These are phyloP conservation scores for Spencermartinsiella europaea DNA, from an alignment of 805 yeast species.

Conservation along the genomic window DNA sequence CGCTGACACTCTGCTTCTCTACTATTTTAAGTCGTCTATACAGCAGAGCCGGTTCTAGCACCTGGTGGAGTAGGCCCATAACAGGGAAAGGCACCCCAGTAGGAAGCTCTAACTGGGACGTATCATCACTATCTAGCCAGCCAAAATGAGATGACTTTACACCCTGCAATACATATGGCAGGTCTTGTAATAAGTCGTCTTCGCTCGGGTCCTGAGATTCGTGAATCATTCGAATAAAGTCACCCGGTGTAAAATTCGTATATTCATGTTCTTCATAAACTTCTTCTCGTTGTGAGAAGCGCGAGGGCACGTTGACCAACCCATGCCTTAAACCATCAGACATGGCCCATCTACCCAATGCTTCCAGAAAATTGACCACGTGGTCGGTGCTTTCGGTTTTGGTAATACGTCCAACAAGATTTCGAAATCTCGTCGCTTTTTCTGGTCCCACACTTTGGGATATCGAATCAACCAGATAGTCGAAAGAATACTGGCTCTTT, in stretches of 20 bases:
- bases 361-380: conserved; percentile 26
- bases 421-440: background rate
- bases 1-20: conserved; percentile 20
- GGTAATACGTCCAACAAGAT: background rate
- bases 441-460: background rate
- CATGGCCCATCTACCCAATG: conserved; percentile 46
- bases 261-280: background rate
- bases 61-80: conserved; percentile 48
- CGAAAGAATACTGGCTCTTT: background rate
- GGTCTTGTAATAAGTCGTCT: conserved; percentile 18
- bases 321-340: conserved; percentile 27
- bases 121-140: conserved; percentile 16
- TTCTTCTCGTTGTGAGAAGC: background rate
- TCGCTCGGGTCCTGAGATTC: conserved; percentile 15
- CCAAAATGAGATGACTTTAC: conserved; percentile 18
- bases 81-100: conserved; percentile 46
- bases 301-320: background rate
- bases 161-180: conserved; percentile 33
- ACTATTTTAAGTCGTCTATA: conserved; percentile 43
- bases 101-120: conserved; percentile 16
- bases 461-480: background rate
- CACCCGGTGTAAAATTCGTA: conserved; percentile 5
- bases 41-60: conserved; percentile 70
- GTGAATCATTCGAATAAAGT: conserved; percentile 12
- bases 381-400: background rate